Base-by-base conservation (phyloP, 176 grass and related monocot species). In the Metroxylon sagu region DNA sequence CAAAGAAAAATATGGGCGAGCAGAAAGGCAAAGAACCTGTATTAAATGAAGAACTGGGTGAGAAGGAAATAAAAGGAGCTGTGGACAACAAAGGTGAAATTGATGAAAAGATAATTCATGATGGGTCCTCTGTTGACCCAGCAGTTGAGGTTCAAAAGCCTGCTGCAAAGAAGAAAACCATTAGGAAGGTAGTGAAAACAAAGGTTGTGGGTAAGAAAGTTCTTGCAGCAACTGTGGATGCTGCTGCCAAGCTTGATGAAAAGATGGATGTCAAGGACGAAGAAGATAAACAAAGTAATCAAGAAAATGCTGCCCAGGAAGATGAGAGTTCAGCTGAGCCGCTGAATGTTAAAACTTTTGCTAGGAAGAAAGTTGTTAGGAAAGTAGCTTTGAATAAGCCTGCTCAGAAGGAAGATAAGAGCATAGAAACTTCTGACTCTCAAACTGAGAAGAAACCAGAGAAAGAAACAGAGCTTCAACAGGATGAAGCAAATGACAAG, bases 141-240 rank as follows among this genome's bases (percentile, higher is more conserved):
- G 70, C n/a, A 0, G 29, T 43, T 58, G 70, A 73, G 43, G 59
- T 71, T 62, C 81, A 93, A 73, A 98, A 93, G 43, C 52, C 79
- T 19, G 8, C 35, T 43, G 74, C 25, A 4, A 98, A 89, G 74
- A 98, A 85, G 88, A 98, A 93, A 74, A 75, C 92, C 50, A 71
- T 98, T 26, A 98, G 92, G 75, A 90, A 90, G 70, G 64, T 98
- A 52, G 71, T 98, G 73, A 93, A 91, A 88, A 67, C 67, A 67
- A 83, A 80, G 59, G 56, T 79, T 39, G 65, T 76, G 74, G 53
- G 61, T 54, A 86, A 90, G 66, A 86, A 82, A 62, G 48, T 58
- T 76, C 64, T 55, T n/a, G 52, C n/a, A 4, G 77, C 73, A 74
- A 50, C 61, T 76, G 75, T 62, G 43, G 48, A 68, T 29, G 49